Evolutionary conservation across 805 yeast species (phyloP), one percentile per base, ranked within the genome.

Genomic region (Candida morakotiae): DNA sequence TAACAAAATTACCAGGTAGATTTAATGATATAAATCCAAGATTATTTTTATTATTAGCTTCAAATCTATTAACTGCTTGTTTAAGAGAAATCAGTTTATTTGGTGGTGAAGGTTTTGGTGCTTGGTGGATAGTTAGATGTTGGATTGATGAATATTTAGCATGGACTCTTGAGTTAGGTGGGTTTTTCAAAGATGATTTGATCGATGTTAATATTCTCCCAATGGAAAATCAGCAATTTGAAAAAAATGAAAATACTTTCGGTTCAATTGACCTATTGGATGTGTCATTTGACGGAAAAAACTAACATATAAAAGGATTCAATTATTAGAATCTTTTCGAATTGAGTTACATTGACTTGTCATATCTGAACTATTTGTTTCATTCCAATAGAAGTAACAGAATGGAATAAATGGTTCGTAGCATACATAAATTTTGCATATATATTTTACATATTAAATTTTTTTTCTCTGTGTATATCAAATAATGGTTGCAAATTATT

Each of bases 91-190:
- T 83, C 41, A 74, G 83, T 23, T 60, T 77, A 39, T 65, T 64
- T 17, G 79, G 79, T 2, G 79, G 79, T 6, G 69, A 70, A 29
- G 73, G 81, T 2, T 81, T 83, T 52, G 79, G 79, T 8, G 75
- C 79, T 2, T 84, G 91, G 91, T 83, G 87, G 87, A 69, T 77
- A 30, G 65, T 82, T 2, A 65, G 84, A 39, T 79, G 87, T 53
- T 84, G 91, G 88, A 63, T 79, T 5, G 87, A 81, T 49, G 91
- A 83, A 50, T 83, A 77, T 70, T 62, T 82, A 42, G 71, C 71
- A 2, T 81, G 87, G 79, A 60, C 73, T 39, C 80, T 81, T 18
- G 87, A 82, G 49, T 56, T 77, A 11, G 81, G 82, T 4, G 81
- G 81, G 0, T 72, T 71, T 43, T 53, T 77, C 17, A 56, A 58